Evolutionary conservation across 2,329 filamentous ascomycete genomes (phyloP).

Genomic region (Corynespora cassiicola): DNA sequence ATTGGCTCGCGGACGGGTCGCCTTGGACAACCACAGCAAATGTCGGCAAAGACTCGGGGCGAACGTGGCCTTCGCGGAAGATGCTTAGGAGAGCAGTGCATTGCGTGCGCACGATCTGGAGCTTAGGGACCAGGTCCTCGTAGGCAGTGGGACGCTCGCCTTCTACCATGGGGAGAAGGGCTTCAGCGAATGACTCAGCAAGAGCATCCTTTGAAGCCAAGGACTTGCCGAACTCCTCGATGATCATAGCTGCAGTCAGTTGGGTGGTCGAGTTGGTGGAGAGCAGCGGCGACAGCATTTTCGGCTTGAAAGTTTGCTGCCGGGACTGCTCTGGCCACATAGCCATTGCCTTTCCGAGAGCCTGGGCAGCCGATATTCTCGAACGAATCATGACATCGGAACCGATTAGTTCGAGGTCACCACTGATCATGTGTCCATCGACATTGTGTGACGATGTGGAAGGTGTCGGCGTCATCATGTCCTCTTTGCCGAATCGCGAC

Average conservation of each 20-base stretch:
- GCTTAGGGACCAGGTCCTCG: constrained; percentile 85
- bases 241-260: constrained; percentile 78
- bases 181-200: constrained; percentile 65
- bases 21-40: constrained; percentile 94
- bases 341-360: constrained; percentile 84
- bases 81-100: constrained; percentile 89
- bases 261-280: constrained; percentile 86
- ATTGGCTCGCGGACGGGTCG: constrained; percentile 87
- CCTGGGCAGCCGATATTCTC: constrained; percentile 83
- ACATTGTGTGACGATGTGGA: constrained; percentile 81
- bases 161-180: constrained; percentile 79
- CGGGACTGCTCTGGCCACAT: constrained; percentile 69
- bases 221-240: constrained; percentile 84
- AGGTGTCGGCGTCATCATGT: constrained; percentile 55
- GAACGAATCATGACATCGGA: constrained; percentile 87
- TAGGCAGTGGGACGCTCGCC: constrained; percentile 82
- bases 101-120: constrained; percentile 88
- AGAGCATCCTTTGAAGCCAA: constrained; percentile 53
- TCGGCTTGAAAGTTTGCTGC: constrained; percentile 69
- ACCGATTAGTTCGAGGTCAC: constrained; percentile 93
- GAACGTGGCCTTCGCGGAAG: constrained; percentile 73
- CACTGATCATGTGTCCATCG: constrained; percentile 96
- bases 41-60: constrained; percentile 74
- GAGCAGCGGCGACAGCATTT: constrained; percentile 69
- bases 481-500: constrained; percentile 77